Base-by-base conservation (phyloP, 179 eudicot species). In the Beta macrorhiza region DNA sequence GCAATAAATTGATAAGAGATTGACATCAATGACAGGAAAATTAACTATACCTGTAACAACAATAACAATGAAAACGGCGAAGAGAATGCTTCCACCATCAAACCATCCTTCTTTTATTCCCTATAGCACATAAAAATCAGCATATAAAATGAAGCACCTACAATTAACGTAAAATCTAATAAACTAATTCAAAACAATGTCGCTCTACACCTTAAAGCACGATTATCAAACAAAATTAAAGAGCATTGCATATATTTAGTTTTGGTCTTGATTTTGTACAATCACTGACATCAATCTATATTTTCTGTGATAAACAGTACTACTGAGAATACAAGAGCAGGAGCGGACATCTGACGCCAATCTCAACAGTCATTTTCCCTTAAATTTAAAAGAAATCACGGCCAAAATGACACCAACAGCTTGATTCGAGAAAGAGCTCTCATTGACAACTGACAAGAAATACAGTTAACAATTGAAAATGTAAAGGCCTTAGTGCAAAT, bases 41-140 rank as follows among this genome's bases (percentile, higher is more conserved):
- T 74, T 1, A 78, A 32, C 15, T 58, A 79, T 90, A 95, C 99
- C 98, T 88, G 99, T 93, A 74, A 92, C 92, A 79, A 86, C 75
- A 74, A 93, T 93, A 76, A 95, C 98, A 83, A 93, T 89, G 74
- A 93, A 68, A 75, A 92, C 99, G 56, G 99, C 99, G 85, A 95
- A 73, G 63, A 97, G 93, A 79, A 95, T 95, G 87, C 98, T 95
- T 78, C 98, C 99, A 55, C 99, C 99, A 86, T 95, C 99, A 85
- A 92, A 92, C 99, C 97, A 95, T 82, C 99, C 99, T 89, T 92
- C 86, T 86, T 95, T 85, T 25, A 93, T 90, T 58, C 99, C 99
- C 98, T 95, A 74, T 42, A 75, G 70, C 78, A 64, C 14, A 70
- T 17, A 45, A 78, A 32, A 45, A 19, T 19, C 14, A 20, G 29